Base-by-base conservation (phyloP, 768 basidiomycete species). In the Lentinula aciculospora region DNA sequence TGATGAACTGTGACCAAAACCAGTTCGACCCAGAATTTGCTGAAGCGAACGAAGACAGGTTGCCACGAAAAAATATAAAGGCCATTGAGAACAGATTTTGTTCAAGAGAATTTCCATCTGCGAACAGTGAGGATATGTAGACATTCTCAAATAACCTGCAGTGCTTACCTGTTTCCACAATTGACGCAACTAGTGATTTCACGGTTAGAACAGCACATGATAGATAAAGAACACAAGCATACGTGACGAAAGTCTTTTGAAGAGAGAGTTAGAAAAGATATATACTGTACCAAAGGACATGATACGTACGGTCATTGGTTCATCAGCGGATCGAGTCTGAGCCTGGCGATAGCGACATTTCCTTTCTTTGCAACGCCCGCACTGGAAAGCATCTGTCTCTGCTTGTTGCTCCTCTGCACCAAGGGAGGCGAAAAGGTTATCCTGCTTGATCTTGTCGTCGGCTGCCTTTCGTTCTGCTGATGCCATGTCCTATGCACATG, bases 371-470 rank as follows among this genome's bases (percentile, higher is more conserved):
- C 97, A 99, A 64, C 91, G 82, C 9, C 85, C 81, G 67, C 97
- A 99, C 69, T 98, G 93, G 89, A 99, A 99, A 2, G 92, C 95
- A 62, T 94, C 92, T 1, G 97, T 99, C 71, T 98, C 97, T 13
- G 95, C 94, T 70, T 94, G 84, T 62, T 85, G 86, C 64, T 95
- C 89, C 2, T 81, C 89, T 0, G 96, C 96, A 1, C 90, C 92
- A 1, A 97, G 84, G 1, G 94, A 89, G 32, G 94, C 89, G 77
- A 92, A 89, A 48, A 99, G 72, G 67, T 98, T 98, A 53, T 90
- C 85, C 65, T 88, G 84, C 57, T 84, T 80, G 60, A 98, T 88
- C 67, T 85, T 88, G 58, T 81, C 81, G 64, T 95, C 89, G 8
- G 88, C 87, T 1, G 88, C 85, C 65, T 92, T 89, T 31, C 93